A percentile compares a stretch with the other conserved stretches of the same genome.
Evolutionary conservation across 2,329 filamentous ascomycete genomes (phyloP).

Genomic region (Grosmannia penicillata): DNA sequence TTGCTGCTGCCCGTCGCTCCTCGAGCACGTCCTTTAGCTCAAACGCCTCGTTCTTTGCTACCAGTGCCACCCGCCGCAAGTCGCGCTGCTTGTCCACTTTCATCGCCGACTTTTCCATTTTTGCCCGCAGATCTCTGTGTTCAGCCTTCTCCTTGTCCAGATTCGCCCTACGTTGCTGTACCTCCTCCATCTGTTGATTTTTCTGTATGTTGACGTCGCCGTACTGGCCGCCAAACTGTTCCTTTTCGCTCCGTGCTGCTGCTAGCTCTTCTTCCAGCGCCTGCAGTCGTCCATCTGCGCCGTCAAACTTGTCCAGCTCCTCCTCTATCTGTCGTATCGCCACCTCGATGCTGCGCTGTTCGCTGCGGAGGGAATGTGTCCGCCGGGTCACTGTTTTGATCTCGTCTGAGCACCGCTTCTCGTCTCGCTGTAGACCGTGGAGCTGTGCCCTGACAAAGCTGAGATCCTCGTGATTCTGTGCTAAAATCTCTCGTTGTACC

Average conservation of each 20-base stretch:
- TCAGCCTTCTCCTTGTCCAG: conserved; percentile 17
- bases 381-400: conserved; percentile 31
- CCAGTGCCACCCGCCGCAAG: conserved; percentile 36
- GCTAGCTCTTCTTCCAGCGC: conserved; percentile 41
- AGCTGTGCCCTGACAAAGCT: conserved; percentile 33
- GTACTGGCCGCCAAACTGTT: conserved; percentile 39
- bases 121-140: conserved; percentile 25
- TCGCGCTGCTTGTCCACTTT: conserved; percentile 34
- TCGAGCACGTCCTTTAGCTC: conserved; percentile 33
- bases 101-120: conserved; percentile 38
- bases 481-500: conserved; percentile 31
- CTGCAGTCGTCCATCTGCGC: conserved; percentile 52
- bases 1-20: conserved; percentile 26
- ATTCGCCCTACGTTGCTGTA: conserved; percentile 23
- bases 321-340: conserved; percentile 36
- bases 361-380: conserved; percentile 29
- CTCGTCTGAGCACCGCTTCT: conserved; percentile 32
- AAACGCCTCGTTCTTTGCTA: conserved; percentile 47
- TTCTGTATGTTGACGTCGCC: conserved; percentile 35
- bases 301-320: conserved; percentile 51
- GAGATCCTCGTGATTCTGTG: conserved; percentile 40
- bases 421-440: conserved; percentile 29
- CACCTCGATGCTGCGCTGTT: conserved; percentile 45
- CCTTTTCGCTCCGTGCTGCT: conserved; percentile 28
- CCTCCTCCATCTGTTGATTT: conserved; percentile 27